Evolutionary conservation across 2,329 filamentous ascomycete genomes (phyloP).

Genomic region (Sporothrix variecibatus): DNA sequence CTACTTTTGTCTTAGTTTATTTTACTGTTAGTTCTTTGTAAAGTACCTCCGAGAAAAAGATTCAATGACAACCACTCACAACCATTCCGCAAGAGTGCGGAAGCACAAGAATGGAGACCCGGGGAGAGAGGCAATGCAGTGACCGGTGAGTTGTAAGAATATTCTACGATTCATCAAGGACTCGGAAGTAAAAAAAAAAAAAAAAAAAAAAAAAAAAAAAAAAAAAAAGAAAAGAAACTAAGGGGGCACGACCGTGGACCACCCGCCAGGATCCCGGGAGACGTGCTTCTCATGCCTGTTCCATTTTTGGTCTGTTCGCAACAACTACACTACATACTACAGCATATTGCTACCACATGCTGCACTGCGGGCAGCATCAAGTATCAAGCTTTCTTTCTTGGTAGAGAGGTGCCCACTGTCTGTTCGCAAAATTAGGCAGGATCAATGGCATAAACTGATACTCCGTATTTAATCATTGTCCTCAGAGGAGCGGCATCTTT

Average conservation of each 20-base stretch:
- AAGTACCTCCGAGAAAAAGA: not conserved
- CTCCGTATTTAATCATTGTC: no score
- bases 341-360: not conserved
- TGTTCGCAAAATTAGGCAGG: no score
- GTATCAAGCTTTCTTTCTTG: no score
- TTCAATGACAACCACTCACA: no score
- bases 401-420: no score
- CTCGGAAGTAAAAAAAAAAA: not conserved
- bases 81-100: not conserved
- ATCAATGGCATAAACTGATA: no score
- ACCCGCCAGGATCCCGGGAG: conserved; percentile 5
- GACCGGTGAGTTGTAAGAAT: not conserved
- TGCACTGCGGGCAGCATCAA: no score
- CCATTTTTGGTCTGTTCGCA: not conserved
- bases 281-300: not conserved
- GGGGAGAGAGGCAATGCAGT: not conserved
- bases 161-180: not conserved
- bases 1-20: not conserved
- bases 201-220: not conserved
- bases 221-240: not conserved
- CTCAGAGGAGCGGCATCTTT: no score
- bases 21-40: not conserved
- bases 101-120: conserved; percentile 8
- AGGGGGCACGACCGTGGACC: not conserved
- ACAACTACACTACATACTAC: not conserved